Evolutionary conservation across 768 basidiomycete species (phyloP).

Genomic region (Leccinellum albellum): DNA sequence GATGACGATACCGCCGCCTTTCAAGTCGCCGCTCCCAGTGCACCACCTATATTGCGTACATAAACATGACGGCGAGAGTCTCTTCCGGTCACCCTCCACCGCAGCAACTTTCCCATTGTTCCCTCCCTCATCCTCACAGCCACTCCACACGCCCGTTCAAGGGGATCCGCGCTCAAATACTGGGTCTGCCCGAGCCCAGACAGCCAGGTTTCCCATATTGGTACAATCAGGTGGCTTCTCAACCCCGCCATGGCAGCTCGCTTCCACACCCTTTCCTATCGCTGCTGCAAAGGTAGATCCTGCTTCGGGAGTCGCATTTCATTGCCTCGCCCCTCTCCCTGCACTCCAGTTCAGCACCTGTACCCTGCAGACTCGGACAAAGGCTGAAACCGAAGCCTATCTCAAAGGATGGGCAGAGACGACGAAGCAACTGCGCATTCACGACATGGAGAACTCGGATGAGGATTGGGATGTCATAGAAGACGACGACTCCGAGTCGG

Average conservation of each 20-base stretch:
- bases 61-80: too few species aligned
- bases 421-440: constrained; percentile 56
- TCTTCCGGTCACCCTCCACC: too few species aligned
- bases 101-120: constrained; percentile 39
- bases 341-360: constrained; percentile 29
- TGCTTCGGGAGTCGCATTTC: constrained; percentile 33
- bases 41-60: too few species aligned
- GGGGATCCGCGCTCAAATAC: constrained; percentile 38
- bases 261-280: constrained; percentile 37
- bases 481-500: constrained; percentile 52
- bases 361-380: constrained; percentile 34
- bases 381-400: constrained; percentile 34
- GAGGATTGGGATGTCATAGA: constrained; percentile 41
- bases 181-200: constrained; percentile 39
- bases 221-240: constrained; percentile 42
- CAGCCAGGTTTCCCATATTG: constrained; percentile 28
- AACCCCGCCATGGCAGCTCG: constrained; percentile 54
- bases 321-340: constrained; percentile 33
- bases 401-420: constrained; percentile 59
- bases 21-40: constrained; percentile 45
- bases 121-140: constrained; percentile 42
- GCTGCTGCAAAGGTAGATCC: constrained; percentile 33
- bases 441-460: constrained; percentile 48
- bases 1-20: constrained; percentile 31
- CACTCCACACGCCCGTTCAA: constrained; percentile 62